Evolutionary conservation across 2,329 filamentous ascomycete species (phyloP), one percentile per base, ranked within the genome.

Genomic region (Phaeosphaeriaceae sp.): DNA sequence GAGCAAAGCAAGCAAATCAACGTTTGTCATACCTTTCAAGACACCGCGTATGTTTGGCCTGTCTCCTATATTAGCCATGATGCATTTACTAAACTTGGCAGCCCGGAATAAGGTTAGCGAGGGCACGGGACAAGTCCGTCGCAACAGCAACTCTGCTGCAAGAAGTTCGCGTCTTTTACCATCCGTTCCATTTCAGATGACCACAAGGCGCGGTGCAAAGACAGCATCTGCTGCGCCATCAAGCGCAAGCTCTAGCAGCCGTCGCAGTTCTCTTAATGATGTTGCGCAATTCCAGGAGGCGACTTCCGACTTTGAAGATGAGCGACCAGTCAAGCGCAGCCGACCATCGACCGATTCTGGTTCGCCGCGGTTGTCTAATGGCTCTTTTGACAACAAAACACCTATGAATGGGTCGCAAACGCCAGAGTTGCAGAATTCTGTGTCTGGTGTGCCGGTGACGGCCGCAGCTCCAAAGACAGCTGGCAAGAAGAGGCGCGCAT

Each of bases 151-250:
- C 23, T 38, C 42, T 48, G 45, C 30, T 60, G 52, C 48, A 72
- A 63, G 59, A 59, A 61, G 67, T 54, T 71, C 71, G 57, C 68
- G 75, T 59, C 75, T 78, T 55, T 73, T 75, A 66, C 76, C 77
- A 56, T 76, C 76, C 51, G 71, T 74, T 66, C 75, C 76, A 44
- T 68, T 78, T 62, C 76, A 78, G 66, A 80, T 80, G 77, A 79
- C 74, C 48, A 79, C 77, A 42, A 73, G 77, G 48, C 71, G 70
- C 61, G 72, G 72, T 66, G 69, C 70, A 61, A 72, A 71, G 54
- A 69, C 66, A 51, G 68, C 66, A 42, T 74, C 72, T 28, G 66
- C 64, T 50, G 69, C 65, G 18, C 54, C 65, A 38, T 74, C 72
- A 50, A 61, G 61, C 56, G 63, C 66, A 39, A 68, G 66, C 56